Conservation (phyloP, 768 basidiomycete species). For the Favolaschia claudopus region DNA sequence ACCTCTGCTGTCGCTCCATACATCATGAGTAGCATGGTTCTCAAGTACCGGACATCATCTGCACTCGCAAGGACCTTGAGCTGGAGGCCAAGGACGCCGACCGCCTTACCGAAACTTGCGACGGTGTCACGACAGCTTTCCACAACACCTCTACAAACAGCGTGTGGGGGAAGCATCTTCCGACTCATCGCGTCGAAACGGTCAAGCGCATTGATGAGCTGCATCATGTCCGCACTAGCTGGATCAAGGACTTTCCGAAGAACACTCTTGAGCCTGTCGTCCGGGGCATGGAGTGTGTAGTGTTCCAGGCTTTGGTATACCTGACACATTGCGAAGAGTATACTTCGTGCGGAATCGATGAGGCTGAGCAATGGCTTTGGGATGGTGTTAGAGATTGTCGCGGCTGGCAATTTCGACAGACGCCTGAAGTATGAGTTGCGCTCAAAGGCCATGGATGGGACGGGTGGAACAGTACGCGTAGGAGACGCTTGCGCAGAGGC, state of each 20-base stretch:
- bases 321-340: constrained; percentile 92
- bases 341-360: constrained; percentile 89
- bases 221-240: constrained; percentile 80
- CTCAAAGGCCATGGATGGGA: constrained; percentile 76
- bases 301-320: constrained; percentile 89
- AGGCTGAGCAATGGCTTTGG: constrained; percentile 74
- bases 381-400: constrained; percentile 67
- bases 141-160: constrained; percentile 78
- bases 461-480: constrained; percentile 50
- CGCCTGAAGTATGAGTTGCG: constrained; percentile 94
- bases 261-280: constrained; percentile 82
- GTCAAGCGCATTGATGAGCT: constrained; percentile 88
- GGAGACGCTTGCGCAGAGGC: constrained; percentile 32
- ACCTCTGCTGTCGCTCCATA: constrained; percentile 93
- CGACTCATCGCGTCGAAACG: constrained; percentile 87
- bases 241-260: constrained; percentile 88
- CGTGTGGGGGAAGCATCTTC: constrained; percentile 69
- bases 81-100: constrained; percentile 82
- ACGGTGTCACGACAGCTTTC: constrained; percentile 88
- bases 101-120: constrained; percentile 85
- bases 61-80: constrained; percentile 75
- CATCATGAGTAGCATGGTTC: constrained; percentile 86
- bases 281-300: constrained; percentile 82
- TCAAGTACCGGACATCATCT: constrained; percentile 87
- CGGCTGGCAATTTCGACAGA: constrained; percentile 77